A percentile compares a stretch with the other conserved stretches of the same genome.
Evolutionary conservation across 208 protist species (phyloP).

Genomic region (Leishmania turanica): DNA sequence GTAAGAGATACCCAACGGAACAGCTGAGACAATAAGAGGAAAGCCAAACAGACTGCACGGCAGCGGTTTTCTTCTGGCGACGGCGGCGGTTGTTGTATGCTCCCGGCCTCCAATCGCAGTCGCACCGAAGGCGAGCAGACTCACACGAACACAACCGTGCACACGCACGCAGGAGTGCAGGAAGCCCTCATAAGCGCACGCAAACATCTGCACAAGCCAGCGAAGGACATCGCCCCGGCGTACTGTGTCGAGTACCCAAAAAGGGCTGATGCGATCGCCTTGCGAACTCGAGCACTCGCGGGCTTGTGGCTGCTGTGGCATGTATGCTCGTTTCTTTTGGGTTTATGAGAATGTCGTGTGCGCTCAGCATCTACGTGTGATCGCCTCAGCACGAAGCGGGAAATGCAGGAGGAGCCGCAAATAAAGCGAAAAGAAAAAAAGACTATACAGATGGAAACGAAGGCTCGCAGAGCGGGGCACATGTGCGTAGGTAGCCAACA

Average conservation of each 20-base stretch:
- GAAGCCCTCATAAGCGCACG: neutral
- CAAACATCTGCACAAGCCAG: neutral
- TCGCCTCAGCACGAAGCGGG: neutral
- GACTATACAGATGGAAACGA: neutral
- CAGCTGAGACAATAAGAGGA: neutral
- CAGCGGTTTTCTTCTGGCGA: neutral
- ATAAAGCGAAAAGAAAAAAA: conserved; percentile 21
- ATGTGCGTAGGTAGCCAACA: neutral
- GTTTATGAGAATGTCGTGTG: neutral
- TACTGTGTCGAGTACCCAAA: too few relatives aligned
- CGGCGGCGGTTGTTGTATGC: neutral
- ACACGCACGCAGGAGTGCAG: neutral
- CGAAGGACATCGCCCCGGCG: neutral
- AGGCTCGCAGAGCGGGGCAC: neutral
- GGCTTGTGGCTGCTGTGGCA: neutral
- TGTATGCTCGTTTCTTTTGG: neutral
- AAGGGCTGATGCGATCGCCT: neutral
- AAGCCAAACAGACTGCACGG: neutral
- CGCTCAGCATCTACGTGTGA: neutral
- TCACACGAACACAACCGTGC: neutral
- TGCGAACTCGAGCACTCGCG: neutral
- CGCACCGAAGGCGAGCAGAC: neutral
- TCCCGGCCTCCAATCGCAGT: neutral
- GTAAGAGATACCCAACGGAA: neutral
- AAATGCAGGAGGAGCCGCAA: neutral